Base-by-base conservation (phyloP, 768 basidiomycete species). In the Postia placenta region DNA sequence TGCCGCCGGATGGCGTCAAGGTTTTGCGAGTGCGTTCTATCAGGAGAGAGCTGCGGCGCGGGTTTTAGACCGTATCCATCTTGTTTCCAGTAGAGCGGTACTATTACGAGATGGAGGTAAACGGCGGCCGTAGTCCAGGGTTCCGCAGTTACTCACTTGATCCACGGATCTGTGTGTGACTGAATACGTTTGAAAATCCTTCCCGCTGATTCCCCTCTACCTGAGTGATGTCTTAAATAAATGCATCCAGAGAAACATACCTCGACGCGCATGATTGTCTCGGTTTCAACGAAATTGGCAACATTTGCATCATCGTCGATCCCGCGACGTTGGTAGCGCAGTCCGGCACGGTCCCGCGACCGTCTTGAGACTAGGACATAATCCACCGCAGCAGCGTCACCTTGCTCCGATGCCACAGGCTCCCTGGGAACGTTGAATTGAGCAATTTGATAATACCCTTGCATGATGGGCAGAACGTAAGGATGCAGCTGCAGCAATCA, bases 241-340 rank as follows among this genome's bases (percentile, higher is more conserved):
- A 23, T 9, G 7, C 4, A 15, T 40, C 20, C 9, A 7, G n/a
- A 20, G 53, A n/a, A 15, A 64, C 75, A 33, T 51, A 91, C 92
- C 74, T 87, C 79, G 11, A 94, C 79, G 37, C 83, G 74, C 73
- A 90, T 80, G 45, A 95, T 83, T 2, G 89, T 86, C 69, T 97
- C 94, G 0, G 92, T 92, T 67, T 97, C 92, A 2, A 97, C 92
- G 61, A 97, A 93, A 67, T 98, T 98, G 1, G 92, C 94, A 3
- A 93, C 94, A 61, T 90, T 78, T 4, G 92, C 91, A 50, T 89
- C 84, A 54, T 94, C 91, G 59, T 98, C 94, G 45, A 97, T 81
- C 1, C 96, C 96, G 58, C 96, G 74, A 37, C 96, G 78, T 65
- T 98, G 96, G 67, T 95, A 99, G 38, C 96, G 75, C 56, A 98